phyloP scores from a whole-genome alignment of 2,329 filamentous ascomycete genomes.

The Penicillium sumatraense region DNA sequence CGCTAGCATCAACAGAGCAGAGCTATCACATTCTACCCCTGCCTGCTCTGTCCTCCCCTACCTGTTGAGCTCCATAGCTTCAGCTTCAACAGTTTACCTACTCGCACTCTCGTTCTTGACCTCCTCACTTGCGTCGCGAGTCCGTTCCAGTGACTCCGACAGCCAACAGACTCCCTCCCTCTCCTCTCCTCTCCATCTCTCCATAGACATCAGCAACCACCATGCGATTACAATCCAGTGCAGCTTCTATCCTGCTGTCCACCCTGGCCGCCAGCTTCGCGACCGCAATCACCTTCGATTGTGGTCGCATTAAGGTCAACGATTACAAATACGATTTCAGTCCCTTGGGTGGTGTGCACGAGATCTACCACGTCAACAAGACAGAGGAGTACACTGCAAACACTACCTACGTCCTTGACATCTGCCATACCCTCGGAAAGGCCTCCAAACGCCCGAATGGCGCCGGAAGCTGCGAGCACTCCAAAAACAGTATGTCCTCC shows the following conservation, averaged over 20 bases:
- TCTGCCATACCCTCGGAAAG: conserved; percentile 37
- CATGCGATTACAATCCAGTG: conserved; percentile 40
- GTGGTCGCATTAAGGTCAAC: conserved; percentile 40
- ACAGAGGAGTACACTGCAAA: conserved; percentile 34
- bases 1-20: conserved; percentile 1
- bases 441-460: conserved; percentile 28
- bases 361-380: conserved; percentile 35
- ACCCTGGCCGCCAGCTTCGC: conserved; percentile 32
- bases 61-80: neutral
- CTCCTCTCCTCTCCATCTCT: neutral
- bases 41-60: neutral
- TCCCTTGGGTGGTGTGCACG: conserved; percentile 43
- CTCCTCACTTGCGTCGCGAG: neutral
- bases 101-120: neutral
- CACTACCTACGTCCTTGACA: conserved; percentile 44
- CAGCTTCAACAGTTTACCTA: neutral
- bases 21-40: neutral
- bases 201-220: no score
- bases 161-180: neutral
- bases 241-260: conserved; percentile 31
- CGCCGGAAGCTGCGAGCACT: conserved; percentile 35
- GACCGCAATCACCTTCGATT: conserved; percentile 42
- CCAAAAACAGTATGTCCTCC: conserved; percentile 39
- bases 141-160: neutral
- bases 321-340: conserved; percentile 46